These are phyloP conservation scores for Starmerella ratchasimensis DNA, from an alignment of 805 yeast species.

Conservation along the genomic window DNA sequence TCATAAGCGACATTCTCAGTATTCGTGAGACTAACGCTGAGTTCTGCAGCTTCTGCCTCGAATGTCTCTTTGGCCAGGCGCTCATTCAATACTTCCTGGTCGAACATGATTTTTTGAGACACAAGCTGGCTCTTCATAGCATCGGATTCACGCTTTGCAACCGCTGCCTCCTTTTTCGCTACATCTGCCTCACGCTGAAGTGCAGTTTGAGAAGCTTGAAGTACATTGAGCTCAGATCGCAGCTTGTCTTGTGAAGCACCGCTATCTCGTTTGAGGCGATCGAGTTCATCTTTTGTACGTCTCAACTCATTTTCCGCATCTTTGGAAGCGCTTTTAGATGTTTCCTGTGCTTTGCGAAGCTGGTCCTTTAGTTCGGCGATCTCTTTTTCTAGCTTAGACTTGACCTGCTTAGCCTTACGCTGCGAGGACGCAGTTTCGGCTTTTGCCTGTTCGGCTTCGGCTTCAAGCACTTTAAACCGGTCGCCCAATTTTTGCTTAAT, in stretches of 20 bases:
- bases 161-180: background rate
- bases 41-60: conserved; percentile 23
- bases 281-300: no score
- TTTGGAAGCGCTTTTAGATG: background rate
- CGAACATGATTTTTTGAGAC: conserved; percentile 16
- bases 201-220: background rate
- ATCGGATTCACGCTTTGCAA: background rate
- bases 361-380: background rate
- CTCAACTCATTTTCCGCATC: background rate
- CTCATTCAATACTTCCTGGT: conserved; percentile 12
- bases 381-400: background rate
- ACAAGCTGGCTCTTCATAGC: conserved; percentile 10
- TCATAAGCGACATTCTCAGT: background rate
- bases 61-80: conserved; percentile 6
- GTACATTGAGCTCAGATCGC: background rate
- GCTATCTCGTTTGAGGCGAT: no score
- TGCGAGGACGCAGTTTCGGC: conserved; percentile 2
- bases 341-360: background rate
- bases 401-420: no score
- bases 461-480: conserved; percentile 28
- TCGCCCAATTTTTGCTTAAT: conserved; percentile 31
- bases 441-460: conserved; percentile 25
- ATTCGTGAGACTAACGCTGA: conserved; percentile 23
- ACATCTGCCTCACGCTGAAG: background rate
- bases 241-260: no score